Base-by-base conservation (phyloP, 2,329 filamentous ascomycete genomes). In the Xylaria sp. region DNA sequence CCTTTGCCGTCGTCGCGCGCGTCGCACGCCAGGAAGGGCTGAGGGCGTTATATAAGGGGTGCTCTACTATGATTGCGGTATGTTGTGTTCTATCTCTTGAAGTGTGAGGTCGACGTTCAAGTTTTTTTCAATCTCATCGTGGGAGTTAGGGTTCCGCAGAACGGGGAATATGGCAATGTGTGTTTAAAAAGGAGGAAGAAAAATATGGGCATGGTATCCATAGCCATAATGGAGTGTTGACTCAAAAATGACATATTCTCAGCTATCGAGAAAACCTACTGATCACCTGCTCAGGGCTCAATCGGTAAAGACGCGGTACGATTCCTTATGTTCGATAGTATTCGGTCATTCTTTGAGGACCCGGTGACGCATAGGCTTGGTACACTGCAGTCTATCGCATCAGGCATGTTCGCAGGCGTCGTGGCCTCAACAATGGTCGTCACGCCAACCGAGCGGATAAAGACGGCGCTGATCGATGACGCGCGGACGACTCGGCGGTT, bases 401-500 rank as follows among this genome's bases (percentile, higher is more conserved):
- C 87, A 1, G 88, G 88, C 34, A 89, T 90, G 86, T 78, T 82
- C 0, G 84, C 86, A 0, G 88, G 88, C 2, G 82, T 89, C 0
- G 83, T 88, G 0, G 86, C 88, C 28, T 86, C 83, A 15, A 83
- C 87, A 0, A 80, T 85, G 20, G 84, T 87, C 43, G 88, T 90
- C 3, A 90, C 88, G 18, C 88, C 88, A 0, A 87, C 86, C 0
- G 88, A 90, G 75, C 83, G 88, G 48, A 86, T 90, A 77, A 90
- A 90, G 76, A 90, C 88, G 0, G 87, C 87, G 1, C 77, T 90
- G 13, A 90, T 90, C 67, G 88, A 90, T 75, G 88, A 90, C 73
- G 87, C 77, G 39, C 70, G 71, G 18, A 76, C 75, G 4, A 8
- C 23, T n/a, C 72, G 59, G 9, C 75, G 76, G 20, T 90, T 88